Base-by-base conservation (phyloP, 2,329 filamentous ascomycete species). In the Akanthomyces dipterigenus region DNA sequence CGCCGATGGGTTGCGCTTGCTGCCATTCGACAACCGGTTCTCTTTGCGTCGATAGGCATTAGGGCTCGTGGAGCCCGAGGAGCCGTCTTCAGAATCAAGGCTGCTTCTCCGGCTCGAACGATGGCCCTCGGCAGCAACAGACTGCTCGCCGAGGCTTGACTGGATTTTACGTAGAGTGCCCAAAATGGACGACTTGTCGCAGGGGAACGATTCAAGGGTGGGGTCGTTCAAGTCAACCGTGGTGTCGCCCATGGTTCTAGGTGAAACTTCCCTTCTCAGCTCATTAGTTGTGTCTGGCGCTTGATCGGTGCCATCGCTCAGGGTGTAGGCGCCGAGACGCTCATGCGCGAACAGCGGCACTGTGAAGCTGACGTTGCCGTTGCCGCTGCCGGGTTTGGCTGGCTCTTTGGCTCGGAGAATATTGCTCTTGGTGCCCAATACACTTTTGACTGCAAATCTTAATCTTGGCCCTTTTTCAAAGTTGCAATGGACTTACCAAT, bases 131-230 rank as follows among this genome's bases (percentile, higher is more conserved):
- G 76, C 69, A 7, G 69, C 66, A 0, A 74, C 67, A 31, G 72
- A 70, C 38, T 80, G 76, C 49, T 76, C 77, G 43, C 72, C 71
- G 0, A 77, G 71, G 46, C 77, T 75, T 0, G 77, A 79, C 61
- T 77, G 76, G 16, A 82, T 75, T 56, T 76, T 77, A 7, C 77
- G 76, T 16, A 82, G 71, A 1, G 76, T 72, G 53, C 77, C 73
- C 14, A 82, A 68, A 55, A 82, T 79, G 6, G 76, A 77, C 0
- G 72, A 70, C 18, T 73, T 72, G 55, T 76, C 76, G 1, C 75
- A 79, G 2, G 80, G 80, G 64, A 82, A 81, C 20, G 67, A 71
- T 63, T 82, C 80, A 9, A 82, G 68, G 0, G 76, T 80, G 1
- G 80, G 79, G 55, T 82, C 80, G 51, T 77, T 73, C 2, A 77